These are phyloP conservation scores for Plasmopara halstedii DNA, from an alignment of 352 stramenopile genomes.

Conservation along the genomic window DNA sequence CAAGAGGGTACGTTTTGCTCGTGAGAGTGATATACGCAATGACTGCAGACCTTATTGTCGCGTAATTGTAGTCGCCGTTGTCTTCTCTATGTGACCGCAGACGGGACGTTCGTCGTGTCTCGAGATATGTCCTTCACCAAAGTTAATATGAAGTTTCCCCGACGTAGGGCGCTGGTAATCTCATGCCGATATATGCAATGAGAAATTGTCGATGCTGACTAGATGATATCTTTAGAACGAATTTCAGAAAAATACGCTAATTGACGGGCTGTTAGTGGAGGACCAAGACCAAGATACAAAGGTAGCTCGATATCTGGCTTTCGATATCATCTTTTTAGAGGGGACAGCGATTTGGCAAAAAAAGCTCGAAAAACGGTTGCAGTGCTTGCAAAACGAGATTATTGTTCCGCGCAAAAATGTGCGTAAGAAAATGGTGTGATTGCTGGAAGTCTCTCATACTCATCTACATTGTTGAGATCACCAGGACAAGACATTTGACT, in stretches of 20 bases:
- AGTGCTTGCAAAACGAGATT: conserved; percentile 86
- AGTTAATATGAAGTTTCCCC: conserved; percentile 85
- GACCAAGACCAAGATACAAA: conserved; percentile 74
- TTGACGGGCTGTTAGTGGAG: conserved; percentile 82
- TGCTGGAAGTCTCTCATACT: neutral
- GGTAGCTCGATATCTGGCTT: conserved; percentile 68
- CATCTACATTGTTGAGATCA: neutral
- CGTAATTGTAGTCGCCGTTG: conserved; percentile 48
- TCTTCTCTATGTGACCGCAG: conserved; percentile 61
- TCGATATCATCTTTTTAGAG: conserved; percentile 80
- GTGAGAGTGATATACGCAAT: too few relatives aligned
- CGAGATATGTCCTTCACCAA: conserved; percentile 80
- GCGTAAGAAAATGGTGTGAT: conserved; percentile 3
- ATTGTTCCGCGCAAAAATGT: conserved; percentile 82
- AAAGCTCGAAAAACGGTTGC: conserved; percentile 81
- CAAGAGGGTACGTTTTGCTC: conserved; percentile 51
- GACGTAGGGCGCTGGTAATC: conserved; percentile 52
- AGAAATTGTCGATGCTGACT: neutral
- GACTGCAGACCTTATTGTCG: conserved; percentile 1
- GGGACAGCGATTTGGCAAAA: conserved; percentile 76
- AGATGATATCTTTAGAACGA: conserved; percentile 33
- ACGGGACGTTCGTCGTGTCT: conserved; percentile 72
- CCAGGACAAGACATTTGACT: conserved; percentile 73
- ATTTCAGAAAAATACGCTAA: conserved; percentile 67
- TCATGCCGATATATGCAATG: neutral